Base-by-base conservation (phyloP, 2,329 filamentous ascomycete genomes). In the Macrophomina tecta region DNA sequence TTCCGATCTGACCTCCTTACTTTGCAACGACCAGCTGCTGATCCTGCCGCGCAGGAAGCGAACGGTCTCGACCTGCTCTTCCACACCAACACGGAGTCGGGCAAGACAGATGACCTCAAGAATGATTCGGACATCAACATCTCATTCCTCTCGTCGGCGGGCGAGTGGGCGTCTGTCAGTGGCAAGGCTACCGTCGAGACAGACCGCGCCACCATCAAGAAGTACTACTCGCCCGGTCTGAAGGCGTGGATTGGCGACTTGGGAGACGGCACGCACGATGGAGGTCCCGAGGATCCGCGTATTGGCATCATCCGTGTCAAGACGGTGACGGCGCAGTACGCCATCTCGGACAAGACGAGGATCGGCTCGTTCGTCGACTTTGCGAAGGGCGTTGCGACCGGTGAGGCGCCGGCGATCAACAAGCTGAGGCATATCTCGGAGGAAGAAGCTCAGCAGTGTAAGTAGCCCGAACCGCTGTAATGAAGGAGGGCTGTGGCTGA, bases 241-340 rank as follows among this genome's bases (percentile, higher is more conserved):
- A 94, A 93, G 82, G 90, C 91, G 0, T 97, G 93, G 93, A 75
- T 97, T 16, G 93, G 93, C 5, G 93, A 97, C 70, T 84, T 97
- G 2, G 77, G 77, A 46, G 93, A 96, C 70, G 93, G 92, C 55
- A 88, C 85, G 67, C 93, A 97, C 75, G 91, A 97, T 71, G 93
- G 93, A 32, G 89, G 91, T 1, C 89, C 90, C 69, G 87, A 92
- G 1, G 93, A 97, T 74, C 93, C 93, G 12, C 85, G 93, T 28
- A 92, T 97, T 70, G 91, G 88, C 46, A 80, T 97, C 69, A 97
- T 97, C 73, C 89, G 88, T 66, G 89, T 97, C 69, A 89, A 89
- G 82, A 86, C 89, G 16, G 84, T 85, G 71, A 90, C 91, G 1
- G 89, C 88, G 1, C 92, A 91, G 4, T 95, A 95, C 74, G 86